phyloP scores from a whole-genome alignment of 257 asterid species.

The Hygrophila difformis region DNA sequence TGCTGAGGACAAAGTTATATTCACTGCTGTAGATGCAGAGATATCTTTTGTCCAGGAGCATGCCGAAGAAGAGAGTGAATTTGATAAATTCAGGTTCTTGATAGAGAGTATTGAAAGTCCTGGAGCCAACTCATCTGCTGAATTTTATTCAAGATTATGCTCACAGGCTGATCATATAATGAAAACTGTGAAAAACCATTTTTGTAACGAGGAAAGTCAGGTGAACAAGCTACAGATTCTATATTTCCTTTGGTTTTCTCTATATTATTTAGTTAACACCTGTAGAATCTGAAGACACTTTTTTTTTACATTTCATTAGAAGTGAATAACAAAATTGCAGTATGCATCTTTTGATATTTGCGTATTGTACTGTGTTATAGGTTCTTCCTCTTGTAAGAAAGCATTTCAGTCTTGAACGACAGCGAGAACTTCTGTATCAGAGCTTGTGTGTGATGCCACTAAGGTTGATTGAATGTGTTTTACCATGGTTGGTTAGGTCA shows the following conservation, averaged over 20 bases:
- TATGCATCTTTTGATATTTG: background rate
- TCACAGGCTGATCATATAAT: conserved; percentile 88
- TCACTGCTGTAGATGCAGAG: conserved; percentile 88
- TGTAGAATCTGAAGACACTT: too few species aligned
- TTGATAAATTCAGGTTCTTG: conserved; percentile 76
- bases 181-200: conserved; percentile 79
- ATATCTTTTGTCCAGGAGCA: conserved; percentile 92
- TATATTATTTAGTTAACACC: too few species aligned
- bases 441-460: conserved; percentile 96
- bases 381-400: conserved; percentile 88
- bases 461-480: conserved; percentile 82
- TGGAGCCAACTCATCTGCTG: conserved; percentile 82
- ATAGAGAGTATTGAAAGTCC: conserved; percentile 85
- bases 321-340: background rate
- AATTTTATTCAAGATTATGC: conserved; percentile 74
- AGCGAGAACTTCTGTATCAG: conserved; percentile 79
- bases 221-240: conserved; percentile 34
- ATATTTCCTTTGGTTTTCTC: conserved; percentile 17
- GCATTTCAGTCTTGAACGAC: conserved; percentile 72
- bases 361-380: conserved; percentile 24
- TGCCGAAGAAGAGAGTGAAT: conserved; percentile 91
- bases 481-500: conserved; percentile 93
- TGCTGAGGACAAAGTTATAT: conserved; percentile 96
- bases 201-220: conserved; percentile 82
- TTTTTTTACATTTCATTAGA: too few species aligned